These are phyloP conservation scores for Lepidopterella palustris DNA, from an alignment of 495 filamentous ascomycete species.

Conservation along the genomic window DNA sequence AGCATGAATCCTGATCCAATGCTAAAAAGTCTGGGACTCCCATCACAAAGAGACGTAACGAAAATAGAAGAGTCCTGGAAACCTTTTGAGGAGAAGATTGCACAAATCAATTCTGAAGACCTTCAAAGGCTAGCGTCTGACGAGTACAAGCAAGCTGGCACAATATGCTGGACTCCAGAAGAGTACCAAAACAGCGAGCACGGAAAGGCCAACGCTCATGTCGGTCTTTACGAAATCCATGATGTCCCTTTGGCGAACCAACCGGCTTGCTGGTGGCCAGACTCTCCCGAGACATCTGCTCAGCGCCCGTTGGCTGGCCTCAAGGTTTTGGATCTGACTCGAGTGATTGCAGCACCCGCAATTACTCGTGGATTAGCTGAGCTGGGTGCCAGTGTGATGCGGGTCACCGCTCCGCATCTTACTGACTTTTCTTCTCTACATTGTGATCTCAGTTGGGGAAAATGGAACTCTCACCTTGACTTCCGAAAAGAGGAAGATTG, in stretches of 20 bases:
- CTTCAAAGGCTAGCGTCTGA: slow-evolving; percentile 44
- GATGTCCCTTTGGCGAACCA: slow-evolving; percentile 32
- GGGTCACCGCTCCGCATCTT: slow-evolving; percentile 50
- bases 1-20: slow-evolving; percentile 45
- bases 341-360: slow-evolving; percentile 55
- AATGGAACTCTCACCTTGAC: slow-evolving; percentile 49
- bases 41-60: slow-evolving; percentile 17
- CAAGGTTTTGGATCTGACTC: slow-evolving; percentile 54
- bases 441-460: slow-evolving; percentile 51
- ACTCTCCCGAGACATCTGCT: slow-evolving; percentile 34
- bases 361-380: slow-evolving; percentile 50
- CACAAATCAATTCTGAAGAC: slow-evolving; percentile 35
- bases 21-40: slow-evolving; percentile 41
- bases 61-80: slow-evolving; percentile 26
- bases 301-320: slow-evolving; percentile 49
- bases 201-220: slow-evolving; percentile 45
- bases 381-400: slow-evolving; percentile 56
- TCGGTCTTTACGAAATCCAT: slow-evolving; percentile 45
- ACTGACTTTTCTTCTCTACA: slow-evolving; percentile 44
- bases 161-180: slow-evolving; percentile 44
- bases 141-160: slow-evolving; percentile 47
- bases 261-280: slow-evolving; percentile 42
- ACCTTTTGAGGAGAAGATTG: slow-evolving; percentile 31
- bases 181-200: slow-evolving; percentile 45
- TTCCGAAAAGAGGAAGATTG: slow-evolving; percentile 42